These are phyloP conservation scores for Tuber umbilicatum DNA, from an alignment of 495 filamentous ascomycete genomes.

Conservation along the genomic window DNA sequence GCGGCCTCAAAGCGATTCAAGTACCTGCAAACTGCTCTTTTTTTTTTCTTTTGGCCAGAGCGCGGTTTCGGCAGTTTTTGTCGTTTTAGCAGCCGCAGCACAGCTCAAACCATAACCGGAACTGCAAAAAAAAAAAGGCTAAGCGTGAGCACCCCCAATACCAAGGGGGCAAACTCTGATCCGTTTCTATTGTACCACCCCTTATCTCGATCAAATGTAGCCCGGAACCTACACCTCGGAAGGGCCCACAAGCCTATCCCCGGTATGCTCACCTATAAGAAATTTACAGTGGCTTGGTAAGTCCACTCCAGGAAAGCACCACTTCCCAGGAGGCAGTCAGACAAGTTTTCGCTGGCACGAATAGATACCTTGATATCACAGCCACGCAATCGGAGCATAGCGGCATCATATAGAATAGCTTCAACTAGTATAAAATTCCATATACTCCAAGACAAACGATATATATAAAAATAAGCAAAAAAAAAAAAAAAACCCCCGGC, in stretches of 20 bases:
- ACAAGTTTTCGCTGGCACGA: not conserved
- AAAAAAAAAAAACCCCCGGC: not conserved
- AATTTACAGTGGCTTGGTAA: not conserved
- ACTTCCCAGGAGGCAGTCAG: not conserved
- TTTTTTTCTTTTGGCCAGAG: too few relatives aligned
- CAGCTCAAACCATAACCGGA: too few relatives aligned
- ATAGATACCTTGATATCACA: not conserved
- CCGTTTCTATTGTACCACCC: too few relatives aligned
- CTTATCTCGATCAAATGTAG: too few relatives aligned
- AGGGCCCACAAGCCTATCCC: not conserved
- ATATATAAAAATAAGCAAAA: not conserved
- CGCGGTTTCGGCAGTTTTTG: too few relatives aligned
- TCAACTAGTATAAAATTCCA: not conserved
- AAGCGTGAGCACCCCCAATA: too few relatives aligned
- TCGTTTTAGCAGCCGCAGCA: too few relatives aligned
- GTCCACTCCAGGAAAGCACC: not conserved
- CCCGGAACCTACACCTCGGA: too few relatives aligned
- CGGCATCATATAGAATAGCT: not conserved
- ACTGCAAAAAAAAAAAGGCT: too few relatives aligned
- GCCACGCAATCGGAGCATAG: not conserved
- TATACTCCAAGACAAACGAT: conserved; percentile 5
- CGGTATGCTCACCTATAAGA: not conserved
- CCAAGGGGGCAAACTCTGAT: too few relatives aligned
- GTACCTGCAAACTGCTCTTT: too few relatives aligned
- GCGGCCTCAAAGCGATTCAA: too few relatives aligned